Evolutionary conservation across 805 yeast species (phyloP).

Genomic region (Barnettozyma populi): DNA sequence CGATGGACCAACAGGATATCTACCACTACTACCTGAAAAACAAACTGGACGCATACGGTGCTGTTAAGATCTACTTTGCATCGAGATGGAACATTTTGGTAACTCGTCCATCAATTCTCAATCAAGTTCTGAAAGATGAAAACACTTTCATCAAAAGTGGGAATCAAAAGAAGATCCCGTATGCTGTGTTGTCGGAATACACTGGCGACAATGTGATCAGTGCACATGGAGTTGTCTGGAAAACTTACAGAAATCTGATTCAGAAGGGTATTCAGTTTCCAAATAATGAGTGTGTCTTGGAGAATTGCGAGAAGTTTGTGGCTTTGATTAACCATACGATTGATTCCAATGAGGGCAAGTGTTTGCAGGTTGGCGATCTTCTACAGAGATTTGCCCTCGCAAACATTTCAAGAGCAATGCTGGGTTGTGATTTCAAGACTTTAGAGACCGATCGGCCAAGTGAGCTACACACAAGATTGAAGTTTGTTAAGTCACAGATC

Average conservation of each 20-base stretch:
- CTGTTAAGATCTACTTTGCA: slow-evolving; percentile 55
- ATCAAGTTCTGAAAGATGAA: slow-evolving; percentile 44
- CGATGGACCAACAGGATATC: slow-evolving; percentile 44
- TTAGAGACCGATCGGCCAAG: slow-evolving; percentile 26
- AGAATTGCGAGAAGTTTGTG: slow-evolving; percentile 35
- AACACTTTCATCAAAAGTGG: slow-evolving; percentile 52
- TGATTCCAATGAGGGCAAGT: neutral
- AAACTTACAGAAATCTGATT: slow-evolving; percentile 37
- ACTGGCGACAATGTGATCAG: slow-evolving; percentile 60
- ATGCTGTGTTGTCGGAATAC: slow-evolving; percentile 46
- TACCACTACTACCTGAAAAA: slow-evolving; percentile 38
- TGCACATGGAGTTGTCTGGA: slow-evolving; percentile 52
- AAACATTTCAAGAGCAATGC: slow-evolving; percentile 43
- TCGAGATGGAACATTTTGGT: slow-evolving; percentile 57
- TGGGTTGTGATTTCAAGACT: slow-evolving; percentile 44
- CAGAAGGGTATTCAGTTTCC: slow-evolving; percentile 49
- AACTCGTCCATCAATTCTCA: slow-evolving; percentile 40
- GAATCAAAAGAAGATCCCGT: slow-evolving; percentile 52
- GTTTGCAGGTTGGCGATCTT: slow-evolving; percentile 30
- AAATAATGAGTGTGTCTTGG: slow-evolving; percentile 30
- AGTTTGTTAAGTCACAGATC: slow-evolving; percentile 43
- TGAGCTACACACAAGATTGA: slow-evolving; percentile 36
- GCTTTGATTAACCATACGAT: slow-evolving; percentile 21
- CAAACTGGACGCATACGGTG: slow-evolving; percentile 46
- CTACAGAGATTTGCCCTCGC: slow-evolving; percentile 44